Base-by-base conservation (phyloP, 2,329 filamentous ascomycete species). In the Emmonsiellopsis sp. region DNA sequence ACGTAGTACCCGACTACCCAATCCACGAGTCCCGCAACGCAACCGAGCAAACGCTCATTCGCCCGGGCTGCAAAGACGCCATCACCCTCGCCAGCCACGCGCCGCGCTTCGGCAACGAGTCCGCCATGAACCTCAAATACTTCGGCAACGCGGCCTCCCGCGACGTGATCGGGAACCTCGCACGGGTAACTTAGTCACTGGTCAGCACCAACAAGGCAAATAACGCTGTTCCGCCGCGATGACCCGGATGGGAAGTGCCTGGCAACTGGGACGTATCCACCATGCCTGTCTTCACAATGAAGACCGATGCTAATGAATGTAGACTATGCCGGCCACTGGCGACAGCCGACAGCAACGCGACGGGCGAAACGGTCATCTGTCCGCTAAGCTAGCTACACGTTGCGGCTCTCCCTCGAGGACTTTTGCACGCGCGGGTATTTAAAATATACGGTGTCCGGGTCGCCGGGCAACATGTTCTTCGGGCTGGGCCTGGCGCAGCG, bases 291-390 rank as follows among this genome's bases (percentile, higher is more conserved):
- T n/a, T 31, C 1, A 31, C 53, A 43, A 30, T n/a, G n/a, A 7
- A 5, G 20, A 45, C 41, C 20, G 31, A 43, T 53, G 16, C 10
- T 51, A 52, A 51, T 50, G 30, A 40, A n/a, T 9, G 50, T 41
- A 85, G 82, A 72, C 50, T 87, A 79, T 78, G 84, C 74, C 45
- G 84, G 84, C 35, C 84, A 87, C 72, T 85, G 79, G 79, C 80
- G 85, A 5, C 20, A 26, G 20, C 20, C 52, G 84, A 84, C 43
- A 62, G 67, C 30, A 87, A 87, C 56, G 83, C 77, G 2, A 82
- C 82, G 2, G 68, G 75, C 0, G 83, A 87, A 67, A 87, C 84
- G 2, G 84, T 87, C 58, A 86, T 87, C 67, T 87, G 84, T 68
- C 75, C 77, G 5, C 72, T 79, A 1, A 85, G 82, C 1, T 26